Evolutionary conservation across 1,284 basidiomycete genomes (phyloP), one percentile per base, ranked within the genome.

Genomic region (Porodaedalea pini): DNA sequence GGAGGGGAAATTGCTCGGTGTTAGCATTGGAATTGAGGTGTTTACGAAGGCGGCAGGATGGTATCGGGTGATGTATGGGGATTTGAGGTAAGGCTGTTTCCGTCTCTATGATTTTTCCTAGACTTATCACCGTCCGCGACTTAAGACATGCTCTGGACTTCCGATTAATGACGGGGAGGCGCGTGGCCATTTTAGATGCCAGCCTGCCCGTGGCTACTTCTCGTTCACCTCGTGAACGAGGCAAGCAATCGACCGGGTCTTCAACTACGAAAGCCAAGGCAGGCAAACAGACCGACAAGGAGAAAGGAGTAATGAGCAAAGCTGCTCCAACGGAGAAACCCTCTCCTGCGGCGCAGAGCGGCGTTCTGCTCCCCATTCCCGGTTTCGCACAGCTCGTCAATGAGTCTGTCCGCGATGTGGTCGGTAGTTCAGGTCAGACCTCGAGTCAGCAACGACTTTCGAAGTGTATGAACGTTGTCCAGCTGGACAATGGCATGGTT

Each of bases 31-130:
- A 58, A 75, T 89, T 17, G 86, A 89, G 62, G 80, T 82, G 10
- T 84, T 87, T 67, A 79, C 88, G 4, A 91, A 90, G 69, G 79
- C 85, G 3, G 83, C 86, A 37, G 86, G 86, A 4, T 92, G 90
- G 90, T 91, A 86, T 72, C 75, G 90, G 52, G 69, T 92, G 32
- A 70, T 88, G 47, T 88, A 88, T 62, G 78, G 80, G 10, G 83
- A 88, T 66, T 73, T 83, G 31, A 78, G 80, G 84, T 85, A 68
- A 55, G 73, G 55, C 1, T 27, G 7, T 15, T 32, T 17, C 11
- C n/a, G 10, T 41, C 17, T 17, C 53, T 54, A 43, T 31, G 44
- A 23, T 23, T 44, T 23, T 36, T n/a, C 23, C 37, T 34, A 44
- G 11, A 8, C 29, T 47, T 58, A 44, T 59, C 17, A 51, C 47